Base-by-base conservation (phyloP, 176 grass and related monocot species). In the Eremochloa ophiuroides region DNA sequence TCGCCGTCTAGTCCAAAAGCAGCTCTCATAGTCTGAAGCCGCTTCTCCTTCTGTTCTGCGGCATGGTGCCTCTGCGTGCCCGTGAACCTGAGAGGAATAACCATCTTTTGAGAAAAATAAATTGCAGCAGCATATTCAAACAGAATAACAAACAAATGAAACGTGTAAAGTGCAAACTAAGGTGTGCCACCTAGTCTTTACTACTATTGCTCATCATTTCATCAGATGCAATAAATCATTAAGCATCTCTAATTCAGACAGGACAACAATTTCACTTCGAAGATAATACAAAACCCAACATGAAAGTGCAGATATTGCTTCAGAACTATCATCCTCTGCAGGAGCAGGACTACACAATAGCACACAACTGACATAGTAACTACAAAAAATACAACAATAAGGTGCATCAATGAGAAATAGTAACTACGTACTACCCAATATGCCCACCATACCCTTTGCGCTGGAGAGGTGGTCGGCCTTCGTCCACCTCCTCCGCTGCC, bases 41-140 rank as follows among this genome's bases (percentile, higher is more conserved):
- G 88, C 51, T 85, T 89, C 73, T 94, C 92, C 82, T 97, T 94
- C 47, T 59, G 86, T 26, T 78, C 92, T 8, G 84, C 81, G 35
- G 90, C 65, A 4, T 91, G 90, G 82, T 98, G 95, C 61, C 90
- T 89, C 58, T 89, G 84, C 34, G 86, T 93, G 78, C 47, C 86
- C 1, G 23, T 38, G 62, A 83, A 94, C 76, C 92, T 97, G 61
- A 65, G 58, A 75, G 63, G 48, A 85, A 62, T 40, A 6, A 62
- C 10, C 20, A 33, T 60, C 23, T 55, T 72, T 70, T 66, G 38
- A 85, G 56, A 27, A 80, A 27, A 80, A 63, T 1, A 35, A 47
- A 66, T 28, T 20, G 8, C 27, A 73, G 16, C 1, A 3, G 17
- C 48, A 22, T 17, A 8, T 39, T 64, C 20, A 58, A 68, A 30